Evolutionary conservation across 176 grass and related monocot species (phyloP), one percentile per base, ranked within the genome.

Genomic region (Triticum aestivum): DNA sequence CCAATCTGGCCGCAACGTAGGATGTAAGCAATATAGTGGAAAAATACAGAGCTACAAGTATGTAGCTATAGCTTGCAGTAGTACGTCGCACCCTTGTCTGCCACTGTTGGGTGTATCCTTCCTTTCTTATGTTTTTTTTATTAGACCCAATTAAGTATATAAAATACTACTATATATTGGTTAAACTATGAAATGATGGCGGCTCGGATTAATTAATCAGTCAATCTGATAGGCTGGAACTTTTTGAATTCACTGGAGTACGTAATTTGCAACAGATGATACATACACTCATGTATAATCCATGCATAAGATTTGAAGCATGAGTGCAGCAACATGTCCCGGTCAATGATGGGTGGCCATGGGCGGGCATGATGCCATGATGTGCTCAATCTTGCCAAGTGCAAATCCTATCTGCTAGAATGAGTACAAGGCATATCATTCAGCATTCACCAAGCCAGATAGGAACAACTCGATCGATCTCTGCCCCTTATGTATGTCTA

Each of bases 311-410:
- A 67, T 69, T 47, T 27, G 44, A 69, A 34, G 42, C 17, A 52
- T 37, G 3, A 34, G 33, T 51, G 23, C 71, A 47, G 45, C 44
- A 42, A 35, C 27, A 24, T 1, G 27, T 11, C 26, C 11, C n/a
- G 15, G 29, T 73, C 70, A 45, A 23, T 15, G 44, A 45, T 27
- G 61, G 37, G 56, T 58, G 39, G 39, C 71, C n/a, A 49, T 6
- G 38, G 69, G 2, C 44, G 44, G 44, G 70, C 39, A 73, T 73
- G 39, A 21, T 61, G 17, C 26, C 20, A 47, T 70, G 80, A 82
- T 82, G 34, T 17, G 79, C 62, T 49, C 39, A 32, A 86, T 71
- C 77, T 87, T 85, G 62, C 34, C 68, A 83, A 23, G 38, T 52
- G 4, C 10, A 42, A 42, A 42, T 42, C 41, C 41, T 42, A 9